A percentile compares a stretch with the other conserved stretches of the same genome.
Conservation (phyloP, 306 rosid species). For the Mimosa pudica region DNA sequence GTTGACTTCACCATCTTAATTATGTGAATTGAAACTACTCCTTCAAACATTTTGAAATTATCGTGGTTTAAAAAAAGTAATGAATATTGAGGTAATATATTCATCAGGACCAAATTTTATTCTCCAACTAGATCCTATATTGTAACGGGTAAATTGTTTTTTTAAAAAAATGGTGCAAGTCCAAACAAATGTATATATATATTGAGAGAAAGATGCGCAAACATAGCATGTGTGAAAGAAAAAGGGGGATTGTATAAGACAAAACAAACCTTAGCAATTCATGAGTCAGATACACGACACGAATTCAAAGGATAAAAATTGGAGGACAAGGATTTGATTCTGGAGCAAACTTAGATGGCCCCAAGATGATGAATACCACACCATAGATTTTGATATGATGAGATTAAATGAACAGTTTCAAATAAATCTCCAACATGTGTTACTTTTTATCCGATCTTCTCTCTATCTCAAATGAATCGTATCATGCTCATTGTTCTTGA, state of each 20-base stretch:
- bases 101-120: too few relatives aligned
- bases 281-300: conserved; percentile 4
- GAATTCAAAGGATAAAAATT: neutral
- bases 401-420: neutral
- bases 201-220: neutral
- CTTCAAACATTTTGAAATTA: too few relatives aligned
- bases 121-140: too few relatives aligned
- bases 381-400: neutral
- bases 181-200: too few relatives aligned
- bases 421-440: neutral
- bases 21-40: too few relatives aligned
- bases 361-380: neutral
- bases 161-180: too few relatives aligned
- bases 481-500: neutral
- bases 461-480: neutral
- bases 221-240: neutral
- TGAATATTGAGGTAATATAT: too few relatives aligned
- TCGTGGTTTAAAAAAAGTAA: too few relatives aligned
- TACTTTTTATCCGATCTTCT: neutral
- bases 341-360: neutral
- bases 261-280: neutral
- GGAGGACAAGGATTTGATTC: neutral
- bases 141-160: too few relatives aligned
- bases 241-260: neutral
- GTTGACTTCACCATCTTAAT: too few relatives aligned